Evolutionary conservation across 2,329 filamentous ascomycete genomes (phyloP), one percentile per base, ranked within the genome.

Genomic region (Fusarium phyllophilum): DNA sequence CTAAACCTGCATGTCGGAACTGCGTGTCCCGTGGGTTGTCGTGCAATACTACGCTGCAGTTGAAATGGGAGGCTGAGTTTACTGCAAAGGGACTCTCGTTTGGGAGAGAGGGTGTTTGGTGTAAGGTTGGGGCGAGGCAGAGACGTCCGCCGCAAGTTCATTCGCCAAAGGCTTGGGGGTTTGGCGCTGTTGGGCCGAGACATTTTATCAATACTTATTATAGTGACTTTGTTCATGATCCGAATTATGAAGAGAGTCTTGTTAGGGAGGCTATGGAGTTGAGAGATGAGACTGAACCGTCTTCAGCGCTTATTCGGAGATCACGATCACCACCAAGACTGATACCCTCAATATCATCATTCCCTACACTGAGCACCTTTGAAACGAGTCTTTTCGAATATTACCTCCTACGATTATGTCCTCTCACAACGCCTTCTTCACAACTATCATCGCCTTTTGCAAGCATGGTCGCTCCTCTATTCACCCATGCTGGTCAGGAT

Each of bases 61-160:
- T 77, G 54, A 81, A 81, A 66, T 81, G 79, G 79, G 79, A 81
- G 39, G 54, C 75, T 1, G 79, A 81, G 60, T 81, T 78, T 44
- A 64, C 72, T 12, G 69, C 67, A 1, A 66, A 62, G 3, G 79
- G 79, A 0, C 49, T 77, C 6, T 79, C 79, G 13, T 80, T 81
- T 70, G 79, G 79, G 7, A 39, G 79, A 33, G 74, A 77, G 31
- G 79, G 79, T 7, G 77, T 79, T 18, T 81, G 79, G 79, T 64
- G 72, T 9, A 80, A 79, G 24, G 66, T 67, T 18, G 39, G 10
- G 12, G 38, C 61, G 1, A 58, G 46, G 14, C 59, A 62, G 2
- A 52, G 46, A 6, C 31, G 48, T 3, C 72, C 65, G 3, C 39
- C 65, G 6, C 39, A 61, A 2, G 38, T 54, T 29, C 51, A 59